Base-by-base conservation (phyloP, 495 filamentous ascomycete species). In the Trichoderma reesei region DNA sequence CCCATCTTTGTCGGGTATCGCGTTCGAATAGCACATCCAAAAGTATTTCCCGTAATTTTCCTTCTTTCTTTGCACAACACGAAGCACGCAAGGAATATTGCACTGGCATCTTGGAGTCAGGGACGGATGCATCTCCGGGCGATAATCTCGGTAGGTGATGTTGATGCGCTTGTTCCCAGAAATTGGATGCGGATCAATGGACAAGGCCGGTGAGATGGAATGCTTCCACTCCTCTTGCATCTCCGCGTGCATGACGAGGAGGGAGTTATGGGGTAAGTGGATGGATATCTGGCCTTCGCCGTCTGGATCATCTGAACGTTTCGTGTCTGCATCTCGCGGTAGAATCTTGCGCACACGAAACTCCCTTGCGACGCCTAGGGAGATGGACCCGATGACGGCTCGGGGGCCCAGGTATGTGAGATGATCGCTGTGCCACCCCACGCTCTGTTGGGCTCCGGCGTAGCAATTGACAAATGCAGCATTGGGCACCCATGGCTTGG, bases 401-500 rank as follows among this genome's bases (percentile, higher is more conserved):
- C 86, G 83, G 1, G 94, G 94, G 0, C 94, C 94, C 5, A 98
- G 80, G 74, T 97, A 98, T 3, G 94, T 98, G 10, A 96, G 76
- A 65, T 96, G 90, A 68, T 98, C 94, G 13, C 88, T 83, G 70
- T 98, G 94, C 74, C 88, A 98, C 20, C 94, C 93, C 0, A 98
- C 92, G 61, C 79, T 88, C 76, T 98, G 85, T 1, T 81, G 73
- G 0, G 85, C 85, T 0, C 92, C 92, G 65, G 85, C 76, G 70
- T 98, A 98, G 75, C 90, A 93, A 70, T 98, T 98, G 0, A 96
- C 92, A 67, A 96, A 90, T 0, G 92, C 90, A 0, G 91, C 91
- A 68, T 97, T 98, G 8, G 92, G 88, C 37, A 72, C 78, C 92
- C 94, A 97, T 1, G 79, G 74, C 3, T 82, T 68, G 0, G 89